A percentile compares a stretch with the other conserved stretches of the same genome.
These are phyloP conservation scores for Penicillium arizonense DNA, from an alignment of 495 filamentous ascomycete genomes.

Conservation along the genomic window DNA sequence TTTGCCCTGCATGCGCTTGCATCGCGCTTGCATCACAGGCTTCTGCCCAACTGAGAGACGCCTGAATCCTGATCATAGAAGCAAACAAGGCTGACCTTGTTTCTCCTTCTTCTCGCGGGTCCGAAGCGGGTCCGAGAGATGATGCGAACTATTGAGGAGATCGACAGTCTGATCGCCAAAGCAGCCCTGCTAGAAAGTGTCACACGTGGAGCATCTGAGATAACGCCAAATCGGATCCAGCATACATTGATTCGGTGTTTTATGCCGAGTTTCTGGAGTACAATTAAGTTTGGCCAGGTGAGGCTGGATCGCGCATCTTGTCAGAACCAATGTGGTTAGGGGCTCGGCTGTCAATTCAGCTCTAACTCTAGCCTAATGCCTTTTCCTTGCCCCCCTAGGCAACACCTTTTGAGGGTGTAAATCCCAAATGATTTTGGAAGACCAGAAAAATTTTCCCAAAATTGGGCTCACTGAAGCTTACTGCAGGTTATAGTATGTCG, in stretches of 20 bases:
- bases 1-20: background rate
- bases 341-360: background rate
- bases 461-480: background rate
- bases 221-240: background rate
- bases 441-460: background rate
- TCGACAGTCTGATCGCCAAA: slow-evolving; percentile 18
- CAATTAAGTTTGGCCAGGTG: background rate
- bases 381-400: slow-evolving; percentile 4
- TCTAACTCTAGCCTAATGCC: background rate
- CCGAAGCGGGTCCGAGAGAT: background rate
- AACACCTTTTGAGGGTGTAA: slow-evolving; percentile 7
- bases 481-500: slow-evolving; percentile 1
- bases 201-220: background rate
- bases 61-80: background rate
- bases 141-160: slow-evolving; percentile 19
- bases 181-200: background rate
- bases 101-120: too few relatives aligned
- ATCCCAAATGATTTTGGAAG: background rate
- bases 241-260: background rate
- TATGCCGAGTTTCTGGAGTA: background rate
- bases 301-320: slow-evolving; percentile 11
- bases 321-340: slow-evolving; percentile 12
- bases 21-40: background rate
- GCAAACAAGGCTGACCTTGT: background rate
- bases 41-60: background rate